Evolutionary conservation across 2,329 filamentous ascomycete species (phyloP), one percentile per base, ranked within the genome.

Genomic region (Cladosporium sp.): DNA sequence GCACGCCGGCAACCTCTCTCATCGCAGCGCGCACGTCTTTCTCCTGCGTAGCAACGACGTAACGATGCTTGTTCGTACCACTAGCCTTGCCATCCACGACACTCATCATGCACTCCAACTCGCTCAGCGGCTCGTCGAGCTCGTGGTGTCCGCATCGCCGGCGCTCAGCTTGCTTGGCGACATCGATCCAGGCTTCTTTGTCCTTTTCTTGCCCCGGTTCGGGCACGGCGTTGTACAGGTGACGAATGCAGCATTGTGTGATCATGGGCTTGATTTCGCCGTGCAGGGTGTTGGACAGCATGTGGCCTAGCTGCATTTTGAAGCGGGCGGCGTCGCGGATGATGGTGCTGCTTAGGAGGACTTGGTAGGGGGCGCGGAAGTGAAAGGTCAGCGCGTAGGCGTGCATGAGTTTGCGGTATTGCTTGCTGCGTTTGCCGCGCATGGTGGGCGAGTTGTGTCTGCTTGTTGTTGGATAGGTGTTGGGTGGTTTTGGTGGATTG

Each of bases 351-450:
- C 95, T 91, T 54, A 96, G 83, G 38, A 95, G 75, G 45, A 95
- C 85, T 72, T 97, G 93, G 72, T 96, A 97, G 9, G 93, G 90
- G 71, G 93, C 87, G 59, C 91, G 88, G 69, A 96, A 96, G 53
- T 86, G 85, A 67, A 95, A 96, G 53, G 83, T 84, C 68, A 92
- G 79, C 65, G 84, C 83, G 78, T 91, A 95, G 66, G 92, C 85
- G 71, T 89, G 85, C 84, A 98, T 94, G 63, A 96, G 83, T 82
- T 96, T 96, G 65, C 84, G 82, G 68, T 89, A 90, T 62, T 85
- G 83, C 70, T 87, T 85, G 36, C 75, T 78, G 53, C 81, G 76
- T 71, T 87, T 88, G 48, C 82, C 83, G 62, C 82, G 77, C 80
- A 85, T 86, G 42, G 61, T 78, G 68, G 58, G 66, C 62, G 63